These are phyloP conservation scores for Coemansia interrupta DNA, from an alignment of 192 early-diverging fungal species.

Conservation along the genomic window DNA sequence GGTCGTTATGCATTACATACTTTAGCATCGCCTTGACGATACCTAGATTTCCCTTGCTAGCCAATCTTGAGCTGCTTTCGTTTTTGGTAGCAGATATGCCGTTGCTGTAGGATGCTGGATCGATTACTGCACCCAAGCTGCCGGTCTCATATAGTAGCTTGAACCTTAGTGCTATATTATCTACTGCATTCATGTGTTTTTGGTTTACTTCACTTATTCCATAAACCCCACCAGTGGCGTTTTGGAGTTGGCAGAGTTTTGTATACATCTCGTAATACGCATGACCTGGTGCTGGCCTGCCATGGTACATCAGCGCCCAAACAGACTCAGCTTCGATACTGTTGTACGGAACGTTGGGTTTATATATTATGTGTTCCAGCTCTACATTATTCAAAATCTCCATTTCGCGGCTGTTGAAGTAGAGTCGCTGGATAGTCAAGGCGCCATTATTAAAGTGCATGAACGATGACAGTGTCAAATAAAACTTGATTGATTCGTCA, in stretches of 20 bases:
- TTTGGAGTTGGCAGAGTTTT: constrained; percentile 1
- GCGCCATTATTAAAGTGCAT: not conserved
- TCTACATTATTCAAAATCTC: constrained; percentile 5
- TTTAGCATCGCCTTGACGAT: constrained; percentile 7
- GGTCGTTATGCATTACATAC: not conserved
- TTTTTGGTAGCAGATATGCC: no score
- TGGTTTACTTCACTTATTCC: not conserved
- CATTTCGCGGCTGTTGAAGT: not conserved
- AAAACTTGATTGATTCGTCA: not conserved
- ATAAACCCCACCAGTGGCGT: not conserved
- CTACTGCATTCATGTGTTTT: not conserved
- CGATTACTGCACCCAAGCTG: no score
- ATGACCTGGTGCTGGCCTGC: not conserved
- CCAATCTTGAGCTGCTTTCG: no score
- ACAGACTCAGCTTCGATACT: constrained; percentile 9
- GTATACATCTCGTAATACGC: constrained; percentile 5
- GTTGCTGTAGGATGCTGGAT: not conserved
- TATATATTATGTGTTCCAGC: not conserved
- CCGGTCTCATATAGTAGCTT: not conserved
- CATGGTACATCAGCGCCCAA: constrained; percentile 2
- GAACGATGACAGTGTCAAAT: not conserved
- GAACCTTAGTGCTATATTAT: not conserved
- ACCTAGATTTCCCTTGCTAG: not conserved
- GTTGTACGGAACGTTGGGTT: constrained; percentile 5
- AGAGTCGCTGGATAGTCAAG: not conserved